Percentiles rank a stretch among this genome's conserved stretches.
Conservation (phyloP, 495 filamentous ascomycete species). For the Entonaema liquescens region DNA sequence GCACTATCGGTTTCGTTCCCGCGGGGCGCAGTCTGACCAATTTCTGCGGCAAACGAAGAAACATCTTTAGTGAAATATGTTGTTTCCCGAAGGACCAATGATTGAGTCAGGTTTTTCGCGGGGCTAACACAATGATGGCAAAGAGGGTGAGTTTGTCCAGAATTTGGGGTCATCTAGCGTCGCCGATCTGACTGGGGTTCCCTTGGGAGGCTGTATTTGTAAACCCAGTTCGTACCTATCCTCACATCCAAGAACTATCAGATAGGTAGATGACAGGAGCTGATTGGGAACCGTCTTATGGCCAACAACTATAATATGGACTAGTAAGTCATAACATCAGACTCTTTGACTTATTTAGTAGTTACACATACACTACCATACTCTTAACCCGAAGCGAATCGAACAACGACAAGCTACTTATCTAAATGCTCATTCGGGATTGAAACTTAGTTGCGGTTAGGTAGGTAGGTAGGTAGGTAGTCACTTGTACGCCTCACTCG, state of each 20-base stretch:
- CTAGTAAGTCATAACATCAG: not conserved
- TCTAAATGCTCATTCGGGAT: too few species aligned
- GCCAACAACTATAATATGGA: not conserved
- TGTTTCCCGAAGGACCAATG: constrained; percentile 7
- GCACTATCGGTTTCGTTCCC: constrained; percentile 10
- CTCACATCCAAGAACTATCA: constrained; percentile 1
- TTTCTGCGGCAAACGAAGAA: constrained; percentile 13
- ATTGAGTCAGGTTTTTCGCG: constrained; percentile 6
- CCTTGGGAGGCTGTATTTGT: constrained; percentile 9
- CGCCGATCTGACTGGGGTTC: constrained; percentile 31
- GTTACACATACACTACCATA: constrained; percentile 3
- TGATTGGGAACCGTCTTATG: not conserved
- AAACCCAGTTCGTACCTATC: constrained; percentile 13
- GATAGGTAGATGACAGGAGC: not conserved
- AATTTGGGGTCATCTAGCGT: constrained; percentile 29
- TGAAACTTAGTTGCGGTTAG: too few species aligned
- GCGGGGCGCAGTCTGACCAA: constrained; percentile 18
- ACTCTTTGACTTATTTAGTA: not conserved
- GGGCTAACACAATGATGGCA: constrained; percentile 5
- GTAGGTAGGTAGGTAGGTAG: not conserved
- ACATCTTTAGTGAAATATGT: constrained; percentile 2
- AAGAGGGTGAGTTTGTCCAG: not conserved
- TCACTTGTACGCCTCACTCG: not conserved
- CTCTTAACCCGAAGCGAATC: constrained; percentile 6
- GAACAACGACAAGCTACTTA: not conserved